A percentile compares a stretch with the other conserved stretches of the same genome.
These are phyloP conservation scores for Colletotrichum higginsianum DNA, from an alignment of 2,329 filamentous ascomycete species.

Conservation along the genomic window DNA sequence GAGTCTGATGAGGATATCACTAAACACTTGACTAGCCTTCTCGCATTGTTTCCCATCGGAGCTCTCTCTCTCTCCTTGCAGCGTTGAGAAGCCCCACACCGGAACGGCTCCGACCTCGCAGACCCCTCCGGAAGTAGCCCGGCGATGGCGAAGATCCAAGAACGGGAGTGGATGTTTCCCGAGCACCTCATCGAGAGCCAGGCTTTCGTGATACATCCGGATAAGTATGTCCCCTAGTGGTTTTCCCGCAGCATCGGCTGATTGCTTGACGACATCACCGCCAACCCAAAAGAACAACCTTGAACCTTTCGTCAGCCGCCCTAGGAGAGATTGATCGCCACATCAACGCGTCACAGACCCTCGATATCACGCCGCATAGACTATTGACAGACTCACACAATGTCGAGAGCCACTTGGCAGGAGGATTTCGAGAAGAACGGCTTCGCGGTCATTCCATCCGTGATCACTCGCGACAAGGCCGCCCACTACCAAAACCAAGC, in stretches of 20 bases:
- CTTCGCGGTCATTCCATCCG: conserved; percentile 62
- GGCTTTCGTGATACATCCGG: conserved; percentile 2
- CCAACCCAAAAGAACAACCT: too few relatives aligned
- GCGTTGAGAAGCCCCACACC: not conserved
- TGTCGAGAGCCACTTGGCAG: conserved; percentile 48
- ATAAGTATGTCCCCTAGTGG: not conserved
- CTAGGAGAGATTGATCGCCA: not conserved
- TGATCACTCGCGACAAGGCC: conserved; percentile 58
- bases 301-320: too few relatives aligned
- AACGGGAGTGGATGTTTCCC: not conserved
- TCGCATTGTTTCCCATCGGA: not conserved
- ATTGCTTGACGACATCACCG: not conserved
- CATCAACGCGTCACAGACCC: not conserved
- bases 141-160: not conserved
- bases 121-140: not conserved
- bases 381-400: not conserved
- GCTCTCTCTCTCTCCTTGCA: not conserved
- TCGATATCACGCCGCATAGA: not conserved
- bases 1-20: not conserved
- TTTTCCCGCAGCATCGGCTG: not conserved
- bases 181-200: conserved; percentile 6
- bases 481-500: conserved; percentile 51
- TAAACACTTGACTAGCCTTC: not conserved
- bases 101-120: conserved; percentile 1
- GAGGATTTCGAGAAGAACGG: conserved; percentile 55